Evolutionary conservation across 2,329 filamentous ascomycete species (phyloP).

Genomic region (Pseudocercospora vitis): DNA sequence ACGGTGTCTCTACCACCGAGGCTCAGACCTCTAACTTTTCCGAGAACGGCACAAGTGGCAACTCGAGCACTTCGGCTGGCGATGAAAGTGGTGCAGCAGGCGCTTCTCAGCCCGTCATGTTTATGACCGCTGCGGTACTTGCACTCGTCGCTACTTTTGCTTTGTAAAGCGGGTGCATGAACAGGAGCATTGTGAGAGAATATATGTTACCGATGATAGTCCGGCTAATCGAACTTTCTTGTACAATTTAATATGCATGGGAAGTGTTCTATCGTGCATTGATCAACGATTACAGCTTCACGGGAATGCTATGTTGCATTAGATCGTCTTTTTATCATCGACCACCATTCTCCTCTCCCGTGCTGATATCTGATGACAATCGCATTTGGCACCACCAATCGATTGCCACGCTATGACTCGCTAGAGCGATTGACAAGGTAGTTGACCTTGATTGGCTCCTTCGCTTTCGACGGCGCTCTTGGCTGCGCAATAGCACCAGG

Average conservation of each 20-base stretch:
- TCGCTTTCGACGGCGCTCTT: background rate
- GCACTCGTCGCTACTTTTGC: background rate
- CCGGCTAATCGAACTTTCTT: background rate
- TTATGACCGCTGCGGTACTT: background rate
- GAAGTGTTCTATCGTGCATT: slow-evolving; percentile 8
- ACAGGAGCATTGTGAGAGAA: background rate
- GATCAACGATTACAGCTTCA: slow-evolving; percentile 1
- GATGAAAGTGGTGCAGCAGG: slow-evolving; percentile 21
- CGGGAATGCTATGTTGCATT: background rate
- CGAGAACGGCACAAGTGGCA: slow-evolving; percentile 13
- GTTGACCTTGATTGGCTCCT: background rate
- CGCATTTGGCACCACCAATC: no score
- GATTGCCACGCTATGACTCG: no score
- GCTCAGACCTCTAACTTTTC: slow-evolving; percentile 24
- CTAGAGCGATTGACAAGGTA: no score
- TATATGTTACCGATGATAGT: background rate
- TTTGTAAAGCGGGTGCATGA: background rate
- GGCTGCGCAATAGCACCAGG: slow-evolving; percentile 1
- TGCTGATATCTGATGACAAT: background rate
- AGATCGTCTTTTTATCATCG: background rate
- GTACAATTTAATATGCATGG: slow-evolving; percentile 28
- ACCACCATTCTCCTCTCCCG: background rate
- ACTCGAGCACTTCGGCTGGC: slow-evolving; percentile 27
- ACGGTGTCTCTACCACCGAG: slow-evolving; percentile 28
- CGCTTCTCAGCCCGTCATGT: background rate